Percentiles rank a stretch among this genome's conserved stretches.
Conservation (phyloP, 2,329 filamentous ascomycete species). For the Colletotrichum horii region DNA sequence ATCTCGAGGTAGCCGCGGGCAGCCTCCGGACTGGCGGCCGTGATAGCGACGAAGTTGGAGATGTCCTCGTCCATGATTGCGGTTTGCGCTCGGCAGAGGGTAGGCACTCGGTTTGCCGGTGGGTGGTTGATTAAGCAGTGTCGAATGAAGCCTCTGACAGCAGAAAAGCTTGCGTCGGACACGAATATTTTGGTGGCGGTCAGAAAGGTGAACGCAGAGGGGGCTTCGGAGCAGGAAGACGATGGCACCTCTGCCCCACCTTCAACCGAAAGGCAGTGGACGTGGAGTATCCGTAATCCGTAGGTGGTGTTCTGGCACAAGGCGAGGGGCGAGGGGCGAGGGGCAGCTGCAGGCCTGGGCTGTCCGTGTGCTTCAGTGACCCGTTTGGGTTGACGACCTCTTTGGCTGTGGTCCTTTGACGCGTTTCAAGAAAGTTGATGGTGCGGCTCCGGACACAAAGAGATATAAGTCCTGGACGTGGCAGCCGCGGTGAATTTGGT, state of each 20-base stretch:
- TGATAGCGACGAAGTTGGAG: constrained; percentile 81
- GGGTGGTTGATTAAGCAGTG: background rate
- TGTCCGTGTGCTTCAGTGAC: background rate
- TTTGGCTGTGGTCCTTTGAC: background rate
- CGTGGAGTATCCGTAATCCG: background rate
- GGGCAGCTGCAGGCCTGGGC: constrained; percentile 2
- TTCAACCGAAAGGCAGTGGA: constrained; percentile 1
- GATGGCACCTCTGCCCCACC: constrained; percentile 20
- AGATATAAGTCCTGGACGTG: background rate
- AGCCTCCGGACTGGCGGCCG: constrained; percentile 73
- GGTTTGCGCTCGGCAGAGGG: background rate
- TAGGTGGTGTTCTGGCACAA: background rate
- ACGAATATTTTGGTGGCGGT: background rate
- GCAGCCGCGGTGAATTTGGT: background rate
- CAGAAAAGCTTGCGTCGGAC: background rate
- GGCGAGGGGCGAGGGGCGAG: background rate
- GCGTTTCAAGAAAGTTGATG: background rate
- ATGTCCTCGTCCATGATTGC: constrained; percentile 73
- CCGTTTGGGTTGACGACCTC: background rate
- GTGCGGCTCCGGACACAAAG: background rate
- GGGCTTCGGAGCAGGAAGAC: background rate
- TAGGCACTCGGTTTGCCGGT: background rate
- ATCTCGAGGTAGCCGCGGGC: constrained; percentile 85
- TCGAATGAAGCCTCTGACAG: background rate
- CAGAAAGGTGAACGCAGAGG: background rate